A percentile compares a stretch with the other conserved stretches of the same genome.
Conservation (phyloP, 192 early-diverging fungal genomes). For the Dissophora globulifera region DNA sequence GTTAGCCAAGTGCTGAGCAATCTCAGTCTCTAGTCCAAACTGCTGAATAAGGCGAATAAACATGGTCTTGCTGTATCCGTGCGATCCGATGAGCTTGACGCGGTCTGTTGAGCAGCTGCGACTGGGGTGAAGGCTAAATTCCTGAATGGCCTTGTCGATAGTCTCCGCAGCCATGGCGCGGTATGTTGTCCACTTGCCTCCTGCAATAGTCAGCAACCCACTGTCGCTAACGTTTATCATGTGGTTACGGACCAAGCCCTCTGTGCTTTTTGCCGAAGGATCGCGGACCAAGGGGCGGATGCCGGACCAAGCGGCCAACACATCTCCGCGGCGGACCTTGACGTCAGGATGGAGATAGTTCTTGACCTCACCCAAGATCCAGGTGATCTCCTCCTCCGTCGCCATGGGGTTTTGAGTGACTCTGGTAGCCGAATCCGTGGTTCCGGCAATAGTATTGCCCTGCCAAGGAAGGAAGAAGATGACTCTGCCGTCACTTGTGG, state of each 20-base stretch:
- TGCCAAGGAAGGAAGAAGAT: conserved; percentile 99
- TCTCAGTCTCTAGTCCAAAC: conserved; percentile 92
- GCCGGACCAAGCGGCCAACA: conserved; percentile 97
- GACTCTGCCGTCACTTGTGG: conserved; percentile 93
- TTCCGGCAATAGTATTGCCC: conserved; percentile 95
- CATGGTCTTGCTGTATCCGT: conserved; percentile 91
- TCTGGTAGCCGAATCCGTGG: conserved; percentile 91
- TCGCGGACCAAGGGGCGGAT: conserved; percentile 97
- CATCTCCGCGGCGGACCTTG: conserved; percentile 96
- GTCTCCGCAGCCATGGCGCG: conserved; percentile 97
- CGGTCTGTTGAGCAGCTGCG: conserved; percentile 81
- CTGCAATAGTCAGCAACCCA: conserved; percentile 93
- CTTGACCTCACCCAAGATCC: conserved; percentile 93
- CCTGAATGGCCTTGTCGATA: conserved; percentile 85
- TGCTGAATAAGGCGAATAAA: conserved; percentile 96
- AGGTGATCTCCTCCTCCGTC: conserved; percentile 92
- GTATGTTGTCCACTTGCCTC: conserved; percentile 99
- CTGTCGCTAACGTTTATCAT: conserved; percentile 90
- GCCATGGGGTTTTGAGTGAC: conserved; percentile 89
- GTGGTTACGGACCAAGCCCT: conserved; percentile 94
- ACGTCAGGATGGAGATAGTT: conserved; percentile 93
- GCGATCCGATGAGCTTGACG: conserved; percentile 84
- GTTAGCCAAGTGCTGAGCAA: conserved; percentile 89
- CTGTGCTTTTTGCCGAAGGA: conserved; percentile 91
- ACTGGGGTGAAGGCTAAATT: conserved; percentile 73